Conservation (phyloP, 768 basidiomycete genomes). For the Multifurca ochricompacta region DNA sequence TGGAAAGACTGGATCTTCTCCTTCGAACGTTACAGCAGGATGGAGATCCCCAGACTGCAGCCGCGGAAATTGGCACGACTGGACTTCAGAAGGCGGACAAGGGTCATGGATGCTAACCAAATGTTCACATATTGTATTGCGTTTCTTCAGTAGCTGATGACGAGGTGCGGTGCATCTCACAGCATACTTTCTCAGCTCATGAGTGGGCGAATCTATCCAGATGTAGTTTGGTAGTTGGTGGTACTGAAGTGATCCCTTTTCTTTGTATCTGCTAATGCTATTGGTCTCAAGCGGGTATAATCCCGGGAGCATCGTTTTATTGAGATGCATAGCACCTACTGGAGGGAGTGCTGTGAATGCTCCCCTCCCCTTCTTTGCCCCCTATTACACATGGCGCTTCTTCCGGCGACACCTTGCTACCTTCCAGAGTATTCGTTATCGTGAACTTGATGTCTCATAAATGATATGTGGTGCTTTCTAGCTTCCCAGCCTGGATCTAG, state of each 20-base stretch:
- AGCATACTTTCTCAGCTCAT: neutral
- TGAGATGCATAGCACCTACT: too few relatives aligned
- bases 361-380: too few relatives aligned
- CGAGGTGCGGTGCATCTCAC: slow-evolving; percentile 7
- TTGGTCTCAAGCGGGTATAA: neutral
- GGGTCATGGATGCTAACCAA: neutral
- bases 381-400: too few relatives aligned
- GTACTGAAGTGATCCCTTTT: neutral
- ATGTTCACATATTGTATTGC: neutral
- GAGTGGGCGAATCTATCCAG: neutral
- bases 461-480: too few relatives aligned
- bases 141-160: neutral
- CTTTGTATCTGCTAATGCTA: neutral
- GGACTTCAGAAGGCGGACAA: neutral
- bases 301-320: too few relatives aligned
- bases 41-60: slow-evolving; percentile 5
- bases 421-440: too few relatives aligned
- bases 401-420: too few relatives aligned
- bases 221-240: neutral
- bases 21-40: slow-evolving; percentile 37
- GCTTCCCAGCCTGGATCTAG: too few relatives aligned
- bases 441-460: too few relatives aligned
- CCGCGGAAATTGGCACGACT: neutral
- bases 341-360: too few relatives aligned
- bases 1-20: slow-evolving; percentile 50